Evolutionary conservation across 768 basidiomycete genomes (phyloP).

Genomic region (Tremella fuciformis): DNA sequence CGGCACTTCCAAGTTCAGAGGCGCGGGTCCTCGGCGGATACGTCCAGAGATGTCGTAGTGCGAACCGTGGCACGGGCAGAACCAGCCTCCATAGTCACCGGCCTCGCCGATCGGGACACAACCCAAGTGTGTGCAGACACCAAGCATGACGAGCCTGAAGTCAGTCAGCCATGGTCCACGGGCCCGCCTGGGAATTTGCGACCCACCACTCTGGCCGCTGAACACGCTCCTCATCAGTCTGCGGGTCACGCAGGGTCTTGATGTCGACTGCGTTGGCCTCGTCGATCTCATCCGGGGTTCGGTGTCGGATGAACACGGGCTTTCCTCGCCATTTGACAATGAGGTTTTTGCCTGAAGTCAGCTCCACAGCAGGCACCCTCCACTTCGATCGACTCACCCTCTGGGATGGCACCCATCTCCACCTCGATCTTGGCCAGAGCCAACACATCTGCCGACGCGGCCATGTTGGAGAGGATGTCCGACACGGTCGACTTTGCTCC

Average conservation of each 20-base stretch:
- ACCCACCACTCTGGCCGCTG: constrained; percentile 97
- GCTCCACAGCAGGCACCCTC: not conserved
- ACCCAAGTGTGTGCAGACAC: constrained; percentile 79
- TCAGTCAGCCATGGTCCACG: not conserved
- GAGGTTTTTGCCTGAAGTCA: constrained; percentile 45
- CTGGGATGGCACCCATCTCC: constrained; percentile 81
- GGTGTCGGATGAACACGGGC: constrained; percentile 98
- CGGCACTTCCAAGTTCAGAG: constrained; percentile 93
- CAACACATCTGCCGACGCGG: constrained; percentile 94
- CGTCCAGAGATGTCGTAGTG: constrained; percentile 94
- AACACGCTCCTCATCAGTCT: constrained; percentile 79
- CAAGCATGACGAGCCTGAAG: constrained; percentile 55
- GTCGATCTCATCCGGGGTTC: constrained; percentile 83
- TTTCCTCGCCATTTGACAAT: constrained; percentile 89
- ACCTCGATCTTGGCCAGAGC: constrained; percentile 98
- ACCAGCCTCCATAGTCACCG: constrained; percentile 98
- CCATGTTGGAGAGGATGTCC: constrained; percentile 93
- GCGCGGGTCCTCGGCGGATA: constrained; percentile 92
- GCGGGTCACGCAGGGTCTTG: constrained; percentile 85
- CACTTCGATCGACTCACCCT: constrained; percentile 60
- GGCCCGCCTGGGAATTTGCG: constrained; percentile 57
- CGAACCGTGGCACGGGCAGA: constrained; percentile 98
- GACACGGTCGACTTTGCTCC: constrained; percentile 89
- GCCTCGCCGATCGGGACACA: constrained; percentile 98
- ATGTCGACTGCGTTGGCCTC: constrained; percentile 83